phyloP scores from a whole-genome alignment of 75 land plant species.

The Picea sitchensis region DNA sequence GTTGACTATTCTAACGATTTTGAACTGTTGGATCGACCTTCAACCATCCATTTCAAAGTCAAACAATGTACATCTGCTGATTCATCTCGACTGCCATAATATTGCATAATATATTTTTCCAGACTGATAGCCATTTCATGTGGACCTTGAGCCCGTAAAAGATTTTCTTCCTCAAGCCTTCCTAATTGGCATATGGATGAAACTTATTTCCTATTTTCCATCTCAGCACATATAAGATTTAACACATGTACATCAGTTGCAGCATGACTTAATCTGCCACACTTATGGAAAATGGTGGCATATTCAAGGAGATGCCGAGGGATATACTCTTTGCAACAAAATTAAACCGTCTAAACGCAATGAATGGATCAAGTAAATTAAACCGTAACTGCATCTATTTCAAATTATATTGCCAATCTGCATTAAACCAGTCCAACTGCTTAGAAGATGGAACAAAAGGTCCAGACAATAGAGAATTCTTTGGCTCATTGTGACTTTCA shows the following conservation, averaged over 20 bases:
- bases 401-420: conserved; percentile 61
- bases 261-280: no score
- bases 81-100: conserved; percentile 36
- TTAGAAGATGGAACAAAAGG: conserved; percentile 42
- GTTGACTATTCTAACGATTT: no score
- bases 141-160: conserved; percentile 83
- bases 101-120: conserved; percentile 57
- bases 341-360: conserved; percentile 67
- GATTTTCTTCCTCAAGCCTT: conserved; percentile 95
- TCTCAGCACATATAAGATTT: conserved; percentile 42
- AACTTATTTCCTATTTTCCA: conserved; percentile 17
- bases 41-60: conserved; percentile 95
- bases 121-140: conserved; percentile 88
- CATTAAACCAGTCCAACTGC: conserved; percentile 52
- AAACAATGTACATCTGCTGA: conserved; percentile 68
- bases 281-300: no score
- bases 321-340: conserved; percentile 43
- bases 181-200: conserved; percentile 38
- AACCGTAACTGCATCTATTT: conserved; percentile 56
- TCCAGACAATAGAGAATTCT: conserved; percentile 18
- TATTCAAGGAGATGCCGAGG: neutral
- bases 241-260: conserved; percentile 16
- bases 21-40: conserved; percentile 90
- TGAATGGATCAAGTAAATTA: conserved; percentile 76
- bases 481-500: neutral